phyloP scores from a whole-genome alignment of 2,329 filamentous ascomycete genomes.

The Apiospora marii region DNA sequence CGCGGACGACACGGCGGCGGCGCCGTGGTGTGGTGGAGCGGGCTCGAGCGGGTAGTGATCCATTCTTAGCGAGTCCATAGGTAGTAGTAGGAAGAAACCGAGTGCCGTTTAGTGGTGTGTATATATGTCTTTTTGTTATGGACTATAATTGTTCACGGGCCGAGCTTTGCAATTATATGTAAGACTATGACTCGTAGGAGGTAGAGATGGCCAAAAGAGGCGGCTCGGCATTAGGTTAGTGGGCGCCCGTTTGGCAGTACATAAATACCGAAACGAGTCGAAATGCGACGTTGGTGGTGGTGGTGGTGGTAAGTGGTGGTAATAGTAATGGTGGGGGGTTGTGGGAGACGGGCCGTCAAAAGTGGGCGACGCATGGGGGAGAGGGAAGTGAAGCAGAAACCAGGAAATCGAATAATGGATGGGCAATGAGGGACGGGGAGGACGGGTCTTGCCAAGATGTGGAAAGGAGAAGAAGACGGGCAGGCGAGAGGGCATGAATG shows the following conservation, averaged over 20 bases:
- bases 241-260: background rate
- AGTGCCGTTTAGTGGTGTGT: background rate
- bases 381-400: background rate
- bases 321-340: too few species aligned
- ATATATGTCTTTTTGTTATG: background rate
- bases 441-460: background rate
- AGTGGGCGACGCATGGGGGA: conserved; percentile 1
- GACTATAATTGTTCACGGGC: background rate
- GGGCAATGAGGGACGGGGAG: background rate
- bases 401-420: background rate
- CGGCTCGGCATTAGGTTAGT: background rate
- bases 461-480: background rate
- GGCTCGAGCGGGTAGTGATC: background rate
- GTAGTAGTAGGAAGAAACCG: background rate
- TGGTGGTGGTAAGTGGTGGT: too few species aligned
- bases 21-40: background rate
- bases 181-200: background rate
- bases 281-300: conserved; percentile 9
- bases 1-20: background rate
- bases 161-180: background rate
- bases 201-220: background rate
- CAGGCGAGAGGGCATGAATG: background rate
- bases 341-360: background rate
- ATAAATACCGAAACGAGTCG: conserved; percentile 7
- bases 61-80: conserved; percentile 9